Percentiles rank a stretch among this genome's conserved stretches.
Conservation (phyloP, 176 grass and related monocot genomes). For the Secale cereale region DNA sequence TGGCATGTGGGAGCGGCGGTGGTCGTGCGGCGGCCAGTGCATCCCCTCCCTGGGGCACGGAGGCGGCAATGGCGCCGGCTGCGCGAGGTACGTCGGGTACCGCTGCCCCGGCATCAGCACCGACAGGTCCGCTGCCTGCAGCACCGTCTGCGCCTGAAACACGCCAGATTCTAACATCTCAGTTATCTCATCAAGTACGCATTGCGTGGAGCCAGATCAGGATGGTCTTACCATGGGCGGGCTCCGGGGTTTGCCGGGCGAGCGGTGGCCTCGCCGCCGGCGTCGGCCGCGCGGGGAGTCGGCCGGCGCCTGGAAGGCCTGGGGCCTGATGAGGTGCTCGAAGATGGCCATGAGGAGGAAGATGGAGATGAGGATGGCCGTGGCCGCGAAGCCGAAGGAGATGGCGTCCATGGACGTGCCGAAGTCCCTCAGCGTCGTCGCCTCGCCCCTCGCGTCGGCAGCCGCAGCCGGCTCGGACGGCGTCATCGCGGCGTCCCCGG, state of each 20-base stretch:
- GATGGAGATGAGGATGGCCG: slow-evolving; percentile 86
- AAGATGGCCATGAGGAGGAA: slow-evolving; percentile 99
- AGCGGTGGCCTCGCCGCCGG: neutral
- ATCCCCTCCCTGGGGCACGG: slow-evolving; percentile 81
- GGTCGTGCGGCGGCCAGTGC: slow-evolving; percentile 75
- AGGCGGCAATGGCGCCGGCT: slow-evolving; percentile 69
- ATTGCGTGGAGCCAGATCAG: neutral
- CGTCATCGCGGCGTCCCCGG: slow-evolving; percentile 33
- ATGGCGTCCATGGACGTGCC: slow-evolving; percentile 93
- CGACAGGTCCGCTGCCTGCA: slow-evolving; percentile 47
- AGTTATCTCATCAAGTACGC: neutral
- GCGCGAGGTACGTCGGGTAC: slow-evolving; percentile 81
- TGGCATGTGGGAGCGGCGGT: slow-evolving; percentile 35
- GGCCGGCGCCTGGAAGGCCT: slow-evolving; percentile 39
- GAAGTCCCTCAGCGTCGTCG: slow-evolving; percentile 63
- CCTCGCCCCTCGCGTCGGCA: slow-evolving; percentile 35
- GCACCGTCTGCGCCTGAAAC: slow-evolving; percentile 42
- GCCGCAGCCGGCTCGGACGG: slow-evolving; percentile 24
- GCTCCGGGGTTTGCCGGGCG: slow-evolving; percentile 46
- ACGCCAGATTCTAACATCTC: neutral
- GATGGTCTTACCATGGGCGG: slow-evolving; percentile 32
- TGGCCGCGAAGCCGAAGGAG: slow-evolving; percentile 94
- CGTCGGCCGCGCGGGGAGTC: neutral
- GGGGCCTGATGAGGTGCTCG: slow-evolving; percentile 92
- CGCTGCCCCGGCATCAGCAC: slow-evolving; percentile 92